These are phyloP conservation scores for Sporothrix brasiliensis DNA, from an alignment of 2,329 filamentous ascomycete genomes.

Conservation along the genomic window DNA sequence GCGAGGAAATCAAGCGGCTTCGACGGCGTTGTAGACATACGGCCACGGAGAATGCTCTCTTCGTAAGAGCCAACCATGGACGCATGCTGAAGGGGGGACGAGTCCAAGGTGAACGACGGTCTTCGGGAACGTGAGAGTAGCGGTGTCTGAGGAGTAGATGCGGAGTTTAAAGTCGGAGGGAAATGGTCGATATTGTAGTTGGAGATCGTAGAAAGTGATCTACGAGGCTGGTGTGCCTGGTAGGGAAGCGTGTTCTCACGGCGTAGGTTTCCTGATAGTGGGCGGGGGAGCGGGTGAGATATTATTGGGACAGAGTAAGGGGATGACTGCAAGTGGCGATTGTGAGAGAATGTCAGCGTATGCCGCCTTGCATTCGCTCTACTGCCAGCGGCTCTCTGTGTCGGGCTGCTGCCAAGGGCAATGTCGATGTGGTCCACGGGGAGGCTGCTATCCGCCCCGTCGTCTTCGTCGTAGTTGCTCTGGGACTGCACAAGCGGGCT, in stretches of 20 bases:
- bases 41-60: constrained; percentile 89
- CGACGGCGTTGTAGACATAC: constrained; percentile 96
- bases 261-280: constrained; percentile 49
- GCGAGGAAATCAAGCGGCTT: constrained; percentile 90
- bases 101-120: constrained; percentile 73
- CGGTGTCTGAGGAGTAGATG: constrained; percentile 49
- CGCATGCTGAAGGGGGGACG: constrained; percentile 79
- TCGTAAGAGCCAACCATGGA: constrained; percentile 98
- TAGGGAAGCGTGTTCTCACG: constrained; percentile 67
- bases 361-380: constrained; percentile 60
- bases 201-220: constrained; percentile 68
- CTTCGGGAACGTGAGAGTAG: constrained; percentile 59
- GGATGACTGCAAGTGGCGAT: constrained; percentile 44
- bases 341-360: constrained; percentile 67
- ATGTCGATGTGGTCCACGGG: constrained; percentile 57
- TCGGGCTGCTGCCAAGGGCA: constrained; percentile 43
- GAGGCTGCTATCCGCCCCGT: constrained; percentile 38
- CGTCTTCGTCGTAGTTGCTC: constrained; percentile 69
- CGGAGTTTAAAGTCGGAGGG: constrained; percentile 42
- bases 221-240: constrained; percentile 76
- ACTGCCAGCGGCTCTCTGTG: constrained; percentile 25
- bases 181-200: constrained; percentile 41
- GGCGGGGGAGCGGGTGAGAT: constrained; percentile 37
- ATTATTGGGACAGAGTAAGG: constrained; percentile 36
- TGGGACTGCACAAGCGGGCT: constrained; percentile 89